phyloP scores from a whole-genome alignment of 2,329 filamentous ascomycete species.

The Oidium heveae region DNA sequence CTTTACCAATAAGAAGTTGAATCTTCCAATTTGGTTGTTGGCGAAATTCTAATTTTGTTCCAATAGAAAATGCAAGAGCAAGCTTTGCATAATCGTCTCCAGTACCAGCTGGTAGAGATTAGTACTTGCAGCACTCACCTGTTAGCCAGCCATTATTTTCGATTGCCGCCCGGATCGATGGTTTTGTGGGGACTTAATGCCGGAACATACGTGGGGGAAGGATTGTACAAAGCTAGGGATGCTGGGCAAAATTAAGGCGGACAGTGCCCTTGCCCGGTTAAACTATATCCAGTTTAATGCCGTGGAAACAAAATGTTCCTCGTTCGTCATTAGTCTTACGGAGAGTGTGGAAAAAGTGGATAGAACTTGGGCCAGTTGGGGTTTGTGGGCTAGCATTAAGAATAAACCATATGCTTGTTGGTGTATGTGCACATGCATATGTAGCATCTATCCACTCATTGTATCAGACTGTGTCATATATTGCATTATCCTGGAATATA shows the following conservation, averaged over 20 bases:
- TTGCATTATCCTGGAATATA: not conserved
- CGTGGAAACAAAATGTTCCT: not conserved
- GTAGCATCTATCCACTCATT: not conserved
- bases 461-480: not conserved
- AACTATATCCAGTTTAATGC: not conserved
- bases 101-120: not conserved
- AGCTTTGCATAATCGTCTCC: no score
- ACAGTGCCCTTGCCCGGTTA: not conserved
- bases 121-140: not conserved
- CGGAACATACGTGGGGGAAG: not conserved
- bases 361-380: not conserved
- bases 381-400: not conserved
- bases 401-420: not conserved
- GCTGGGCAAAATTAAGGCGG: not conserved
- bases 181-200: not conserved
- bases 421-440: not conserved
- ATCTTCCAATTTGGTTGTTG: no score
- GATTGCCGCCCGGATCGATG: not conserved
- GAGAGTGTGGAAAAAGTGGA: not conserved
- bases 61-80: no score
- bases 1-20: no score
- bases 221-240: not conserved
- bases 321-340: not conserved
- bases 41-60: no score
- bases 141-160: not conserved